Conservation (phyloP, 2,329 filamentous ascomycete species). For the Orbilia ellipsospora region DNA sequence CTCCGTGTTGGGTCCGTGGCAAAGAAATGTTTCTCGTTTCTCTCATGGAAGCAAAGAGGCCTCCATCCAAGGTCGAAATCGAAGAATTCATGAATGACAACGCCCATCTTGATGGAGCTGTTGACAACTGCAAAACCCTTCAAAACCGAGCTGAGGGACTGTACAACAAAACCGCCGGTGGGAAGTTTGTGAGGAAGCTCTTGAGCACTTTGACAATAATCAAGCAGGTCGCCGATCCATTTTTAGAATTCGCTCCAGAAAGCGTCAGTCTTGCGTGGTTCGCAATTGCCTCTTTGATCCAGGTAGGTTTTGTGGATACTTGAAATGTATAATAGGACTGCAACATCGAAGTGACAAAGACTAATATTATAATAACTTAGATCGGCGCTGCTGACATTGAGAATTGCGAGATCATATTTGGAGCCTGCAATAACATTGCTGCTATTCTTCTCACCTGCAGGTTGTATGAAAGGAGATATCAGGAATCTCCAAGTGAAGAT, state of each 20-base stretch:
- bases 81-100: no score
- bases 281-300: background rate
- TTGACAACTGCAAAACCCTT: no score
- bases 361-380: background rate
- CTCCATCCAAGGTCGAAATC: no score
- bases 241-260: background rate
- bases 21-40: no score
- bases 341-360: no score
- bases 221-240: background rate
- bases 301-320: background rate
- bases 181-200: no score
- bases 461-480: background rate
- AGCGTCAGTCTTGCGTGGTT: slow-evolving; percentile 1
- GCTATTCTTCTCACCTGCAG: background rate
- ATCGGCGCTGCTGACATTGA: background rate
- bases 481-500: background rate
- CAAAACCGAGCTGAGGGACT: no score
- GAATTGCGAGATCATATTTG: slow-evolving; percentile 4
- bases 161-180: no score
- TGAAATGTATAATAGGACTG: no score
- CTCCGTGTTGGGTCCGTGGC: no score
- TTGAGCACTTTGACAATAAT: background rate
- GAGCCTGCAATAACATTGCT: background rate
- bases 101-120: no score
- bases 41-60: no score